Evolutionary conservation across 192 early-diverging fungal genomes (phyloP).

Genomic region (Phycomyces nitens): DNA sequence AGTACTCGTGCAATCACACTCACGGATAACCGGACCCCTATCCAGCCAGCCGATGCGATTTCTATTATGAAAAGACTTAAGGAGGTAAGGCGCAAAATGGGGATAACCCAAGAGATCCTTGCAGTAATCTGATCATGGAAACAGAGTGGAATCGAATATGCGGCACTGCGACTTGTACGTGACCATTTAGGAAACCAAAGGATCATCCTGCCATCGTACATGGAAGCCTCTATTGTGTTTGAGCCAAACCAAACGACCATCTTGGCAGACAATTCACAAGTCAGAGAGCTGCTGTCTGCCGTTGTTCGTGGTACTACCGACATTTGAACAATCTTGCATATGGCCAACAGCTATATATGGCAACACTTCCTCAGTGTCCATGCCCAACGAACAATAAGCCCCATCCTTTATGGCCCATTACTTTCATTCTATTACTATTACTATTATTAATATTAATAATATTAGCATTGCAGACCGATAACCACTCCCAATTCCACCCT

Average conservation of each 20-base stretch:
- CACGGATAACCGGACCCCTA: not conserved
- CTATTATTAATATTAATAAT: too few relatives aligned
- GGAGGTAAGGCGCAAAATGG: not conserved
- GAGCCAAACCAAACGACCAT: not conserved
- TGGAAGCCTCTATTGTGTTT: not conserved
- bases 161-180: not conserved
- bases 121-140: too few relatives aligned
- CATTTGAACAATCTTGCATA: too few relatives aligned
- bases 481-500: too few relatives aligned
- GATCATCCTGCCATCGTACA: not conserved
- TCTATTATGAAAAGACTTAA: constrained; percentile 1
- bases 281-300: not conserved
- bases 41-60: not conserved
- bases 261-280: not conserved
- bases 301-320: not conserved
- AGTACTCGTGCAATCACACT: not conserved
- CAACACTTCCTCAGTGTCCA: too few relatives aligned
- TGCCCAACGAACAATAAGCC: too few relatives aligned
- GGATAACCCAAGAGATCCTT: too few relatives aligned
- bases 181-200: not conserved
- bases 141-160: not conserved
- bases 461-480: too few relatives aligned
- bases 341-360: too few relatives aligned
- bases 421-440: too few relatives aligned
- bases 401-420: too few relatives aligned